Evolutionary conservation across 2,329 filamentous ascomycete genomes (phyloP).

Genomic region (Lachnellula occidentalis): DNA sequence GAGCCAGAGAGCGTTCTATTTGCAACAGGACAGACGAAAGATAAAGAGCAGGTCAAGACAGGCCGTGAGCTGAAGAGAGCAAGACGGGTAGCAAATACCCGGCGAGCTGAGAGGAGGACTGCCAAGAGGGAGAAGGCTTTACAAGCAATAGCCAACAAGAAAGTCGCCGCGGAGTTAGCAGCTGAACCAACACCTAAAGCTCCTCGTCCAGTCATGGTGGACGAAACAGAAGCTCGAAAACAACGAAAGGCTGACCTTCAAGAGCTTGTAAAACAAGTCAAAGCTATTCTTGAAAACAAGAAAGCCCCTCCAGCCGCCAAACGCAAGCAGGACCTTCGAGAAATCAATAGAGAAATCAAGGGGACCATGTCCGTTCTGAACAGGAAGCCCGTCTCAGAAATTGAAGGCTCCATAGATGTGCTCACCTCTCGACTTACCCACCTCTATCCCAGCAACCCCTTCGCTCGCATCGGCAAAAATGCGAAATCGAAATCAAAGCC

Average conservation of each 20-base stretch:
- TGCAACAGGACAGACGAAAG: constrained; percentile 73
- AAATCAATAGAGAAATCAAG: constrained; percentile 54
- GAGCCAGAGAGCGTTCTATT: constrained; percentile 82
- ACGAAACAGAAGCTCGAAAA: constrained; percentile 28
- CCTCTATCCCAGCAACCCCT: neutral
- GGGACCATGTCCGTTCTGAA: constrained; percentile 31
- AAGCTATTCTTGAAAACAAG: constrained; percentile 46
- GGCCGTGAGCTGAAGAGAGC: constrained; percentile 17
- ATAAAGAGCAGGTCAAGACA: constrained; percentile 25
- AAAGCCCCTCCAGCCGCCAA: constrained; percentile 54
- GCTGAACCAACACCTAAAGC: constrained; percentile 6
- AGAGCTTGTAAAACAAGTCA: constrained; percentile 38
- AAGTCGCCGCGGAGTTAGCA: constrained; percentile 21
- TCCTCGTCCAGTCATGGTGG: constrained; percentile 9
- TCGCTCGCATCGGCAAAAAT: neutral
- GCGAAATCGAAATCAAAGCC: no score
- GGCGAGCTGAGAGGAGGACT: constrained; percentile 17
- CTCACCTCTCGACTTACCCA: constrained; percentile 44
- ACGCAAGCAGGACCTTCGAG: constrained; percentile 69
- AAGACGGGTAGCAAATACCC: constrained; percentile 13
- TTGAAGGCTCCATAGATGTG: constrained; percentile 42
- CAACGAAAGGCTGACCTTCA: constrained; percentile 23
- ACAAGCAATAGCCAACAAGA: constrained; percentile 22
- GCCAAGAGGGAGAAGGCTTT: constrained; percentile 11
- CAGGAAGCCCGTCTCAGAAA: constrained; percentile 45